Evolutionary conservation across 2,329 filamentous ascomycete species (phyloP).

Genomic region (Tolypocladium cylindrosporum): DNA sequence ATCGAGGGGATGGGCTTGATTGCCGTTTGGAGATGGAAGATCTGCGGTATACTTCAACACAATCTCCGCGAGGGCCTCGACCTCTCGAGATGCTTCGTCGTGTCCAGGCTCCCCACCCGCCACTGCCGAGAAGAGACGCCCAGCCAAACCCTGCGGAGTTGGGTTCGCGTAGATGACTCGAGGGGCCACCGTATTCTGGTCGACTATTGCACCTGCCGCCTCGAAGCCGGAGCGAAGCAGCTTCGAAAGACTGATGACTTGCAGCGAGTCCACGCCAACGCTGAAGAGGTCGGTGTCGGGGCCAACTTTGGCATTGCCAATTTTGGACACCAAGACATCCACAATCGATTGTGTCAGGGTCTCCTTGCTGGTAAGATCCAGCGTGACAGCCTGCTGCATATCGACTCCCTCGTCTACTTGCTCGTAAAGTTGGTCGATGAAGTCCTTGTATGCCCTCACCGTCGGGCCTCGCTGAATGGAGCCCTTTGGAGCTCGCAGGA

Average conservation of each 20-base stretch:
- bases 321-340: constrained; percentile 6
- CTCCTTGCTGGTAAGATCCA: constrained; percentile 13
- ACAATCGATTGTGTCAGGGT: constrained; percentile 14
- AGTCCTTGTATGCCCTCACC: constrained; percentile 29
- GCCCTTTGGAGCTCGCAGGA: constrained; percentile 34
- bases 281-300: constrained; percentile 25
- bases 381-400: not conserved
- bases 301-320: constrained; percentile 9
- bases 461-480: constrained; percentile 30
- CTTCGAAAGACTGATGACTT: constrained; percentile 18
- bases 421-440: constrained; percentile 33
- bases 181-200: constrained; percentile 8
- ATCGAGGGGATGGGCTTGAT: constrained; percentile 12
- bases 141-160: constrained; percentile 11
- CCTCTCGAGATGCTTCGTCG: not conserved
- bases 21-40: constrained; percentile 8
- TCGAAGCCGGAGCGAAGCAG: constrained; percentile 10
- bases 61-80: constrained; percentile 3
- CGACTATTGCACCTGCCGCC: constrained; percentile 4
- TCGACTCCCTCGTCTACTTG: constrained; percentile 7
- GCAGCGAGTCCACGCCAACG: constrained; percentile 29
- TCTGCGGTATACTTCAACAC: constrained; percentile 19
- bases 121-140: constrained; percentile 2
- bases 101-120: not conserved
- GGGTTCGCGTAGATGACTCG: constrained; percentile 18